Conservation (phyloP, 176 grass and related monocot genomes). For the Canna indica region DNA sequence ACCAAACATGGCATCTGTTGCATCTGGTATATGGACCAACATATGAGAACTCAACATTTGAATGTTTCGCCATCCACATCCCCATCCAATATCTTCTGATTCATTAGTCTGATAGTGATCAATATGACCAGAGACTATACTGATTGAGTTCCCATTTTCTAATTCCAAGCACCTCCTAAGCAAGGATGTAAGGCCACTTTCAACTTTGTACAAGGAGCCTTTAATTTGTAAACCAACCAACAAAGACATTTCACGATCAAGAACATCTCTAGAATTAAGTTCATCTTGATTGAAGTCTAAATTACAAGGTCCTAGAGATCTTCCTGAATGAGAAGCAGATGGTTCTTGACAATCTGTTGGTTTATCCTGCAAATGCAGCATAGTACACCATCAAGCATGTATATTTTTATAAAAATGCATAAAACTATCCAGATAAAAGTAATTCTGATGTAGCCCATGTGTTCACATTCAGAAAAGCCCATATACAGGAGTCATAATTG, state of each 20-base stretch:
- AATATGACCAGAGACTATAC: slow-evolving; percentile 49
- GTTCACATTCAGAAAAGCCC: background rate
- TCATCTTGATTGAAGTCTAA: slow-evolving; percentile 25
- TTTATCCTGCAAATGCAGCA: slow-evolving; percentile 35
- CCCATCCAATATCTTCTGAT: slow-evolving; percentile 85
- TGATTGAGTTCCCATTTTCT: slow-evolving; percentile 38
- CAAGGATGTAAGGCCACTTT: slow-evolving; percentile 54
- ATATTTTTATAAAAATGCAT: background rate
- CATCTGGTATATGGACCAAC: slow-evolving; percentile 44
- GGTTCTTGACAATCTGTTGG: slow-evolving; percentile 3
- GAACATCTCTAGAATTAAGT: background rate
- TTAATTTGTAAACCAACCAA: slow-evolving; percentile 36
- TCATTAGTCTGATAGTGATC: slow-evolving; percentile 71
- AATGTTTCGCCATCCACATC: slow-evolving; percentile 94
- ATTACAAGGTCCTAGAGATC: slow-evolving; percentile 30
- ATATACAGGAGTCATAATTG: background rate
- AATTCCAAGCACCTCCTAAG: slow-evolving; percentile 52
- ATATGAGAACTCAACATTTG: slow-evolving; percentile 86
- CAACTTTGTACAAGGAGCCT: slow-evolving; percentile 40
- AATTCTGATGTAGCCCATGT: background rate
- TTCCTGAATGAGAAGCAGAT: slow-evolving; percentile 10
- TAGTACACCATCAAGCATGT: slow-evolving; percentile 4
- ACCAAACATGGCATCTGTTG: slow-evolving; percentile 52
- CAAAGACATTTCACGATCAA: slow-evolving; percentile 36
- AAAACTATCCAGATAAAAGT: background rate